Conservation (phyloP, 108 stramenopile species). For the Mediolabrus comicus region DNA sequence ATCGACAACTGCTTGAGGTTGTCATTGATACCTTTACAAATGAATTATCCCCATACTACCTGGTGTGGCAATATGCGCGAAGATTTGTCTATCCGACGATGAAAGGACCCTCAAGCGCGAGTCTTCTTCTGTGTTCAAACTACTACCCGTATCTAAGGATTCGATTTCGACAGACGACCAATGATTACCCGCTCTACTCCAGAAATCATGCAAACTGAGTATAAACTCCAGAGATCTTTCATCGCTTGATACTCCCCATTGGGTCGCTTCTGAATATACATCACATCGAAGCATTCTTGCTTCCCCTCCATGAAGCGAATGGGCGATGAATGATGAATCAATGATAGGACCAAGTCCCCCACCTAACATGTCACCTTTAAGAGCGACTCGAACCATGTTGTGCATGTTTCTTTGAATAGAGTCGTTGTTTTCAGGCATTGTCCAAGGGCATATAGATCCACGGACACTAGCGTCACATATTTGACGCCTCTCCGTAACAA, state of each 20-base stretch:
- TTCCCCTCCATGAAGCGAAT: conserved; percentile 65
- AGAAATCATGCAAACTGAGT: conserved; percentile 77
- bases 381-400: conserved; percentile 67
- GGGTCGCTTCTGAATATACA: conserved; percentile 68
- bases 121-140: not conserved
- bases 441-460: conserved; percentile 24
- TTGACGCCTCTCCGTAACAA: conserved; percentile 47
- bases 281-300: conserved; percentile 77
- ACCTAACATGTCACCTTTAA: conserved; percentile 59
- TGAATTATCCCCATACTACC: not conserved
- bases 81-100: not conserved
- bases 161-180: conserved; percentile 12
- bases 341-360: conserved; percentile 48
- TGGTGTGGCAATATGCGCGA: not conserved
- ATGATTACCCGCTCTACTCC: conserved; percentile 64
- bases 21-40: no score
- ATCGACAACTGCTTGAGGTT: no score
- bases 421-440: conserved; percentile 23
- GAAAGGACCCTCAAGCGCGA: not conserved
- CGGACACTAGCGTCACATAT: conserved; percentile 23
- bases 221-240: conserved; percentile 70
- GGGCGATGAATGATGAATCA: conserved; percentile 78
- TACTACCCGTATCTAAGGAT: not conserved
- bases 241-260: conserved; percentile 69
- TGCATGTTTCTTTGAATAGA: conserved; percentile 29